These are phyloP conservation scores for Lachnellula cervina DNA, from an alignment of 2,329 filamentous ascomycete genomes.

Conservation along the genomic window DNA sequence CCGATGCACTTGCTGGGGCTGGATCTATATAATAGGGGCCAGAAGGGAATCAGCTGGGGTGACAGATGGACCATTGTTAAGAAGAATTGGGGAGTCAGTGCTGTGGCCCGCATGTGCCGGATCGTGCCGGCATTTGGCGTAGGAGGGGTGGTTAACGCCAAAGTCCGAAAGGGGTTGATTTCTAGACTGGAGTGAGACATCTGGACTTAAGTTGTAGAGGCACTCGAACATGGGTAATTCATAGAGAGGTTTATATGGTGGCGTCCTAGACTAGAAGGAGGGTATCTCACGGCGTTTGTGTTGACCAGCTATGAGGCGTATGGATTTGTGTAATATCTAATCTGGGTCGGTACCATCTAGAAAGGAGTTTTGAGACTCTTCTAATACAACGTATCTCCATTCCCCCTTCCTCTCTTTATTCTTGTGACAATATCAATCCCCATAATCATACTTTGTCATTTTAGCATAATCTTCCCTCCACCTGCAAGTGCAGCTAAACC, in stretches of 20 bases:
- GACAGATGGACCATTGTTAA: slow-evolving; percentile 66
- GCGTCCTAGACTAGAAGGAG: neutral
- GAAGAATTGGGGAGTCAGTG: slow-evolving; percentile 71
- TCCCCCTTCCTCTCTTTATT: neutral
- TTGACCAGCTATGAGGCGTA: neutral
- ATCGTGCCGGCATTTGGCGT: slow-evolving; percentile 88
- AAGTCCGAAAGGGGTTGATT: slow-evolving; percentile 66
- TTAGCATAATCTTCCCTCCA: neutral
- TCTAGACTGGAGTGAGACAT: slow-evolving; percentile 42
- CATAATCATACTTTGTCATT: neutral
- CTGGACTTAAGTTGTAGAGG: neutral
- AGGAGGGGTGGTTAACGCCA: slow-evolving; percentile 78
- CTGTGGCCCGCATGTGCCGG: slow-evolving; percentile 70
- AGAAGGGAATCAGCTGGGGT: slow-evolving; percentile 39
- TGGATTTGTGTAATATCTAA: neutral
- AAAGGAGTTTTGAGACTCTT: neutral
- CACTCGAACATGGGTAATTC: neutral
- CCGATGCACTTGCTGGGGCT: slow-evolving; percentile 80
- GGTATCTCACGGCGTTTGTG: neutral
- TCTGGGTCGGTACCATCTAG: neutral
- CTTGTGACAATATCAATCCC: neutral
- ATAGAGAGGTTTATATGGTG: neutral
- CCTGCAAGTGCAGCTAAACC: neutral
- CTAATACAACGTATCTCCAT: neutral
- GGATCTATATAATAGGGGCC: slow-evolving; percentile 74